These are phyloP conservation scores for Terfezia claveryi DNA, from an alignment of 495 filamentous ascomycete genomes.

Conservation along the genomic window DNA sequence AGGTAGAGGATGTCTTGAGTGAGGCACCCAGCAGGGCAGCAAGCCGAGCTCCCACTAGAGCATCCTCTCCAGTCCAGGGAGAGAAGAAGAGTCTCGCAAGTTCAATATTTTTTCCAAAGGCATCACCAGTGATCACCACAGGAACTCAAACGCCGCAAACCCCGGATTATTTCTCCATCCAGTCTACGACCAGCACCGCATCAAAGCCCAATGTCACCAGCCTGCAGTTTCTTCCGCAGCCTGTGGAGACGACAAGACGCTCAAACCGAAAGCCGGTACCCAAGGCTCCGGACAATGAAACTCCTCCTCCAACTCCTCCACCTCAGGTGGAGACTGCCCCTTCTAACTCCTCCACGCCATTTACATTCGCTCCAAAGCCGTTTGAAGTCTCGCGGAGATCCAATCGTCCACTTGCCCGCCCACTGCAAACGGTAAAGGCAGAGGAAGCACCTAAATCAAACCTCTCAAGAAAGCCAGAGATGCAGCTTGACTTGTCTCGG, in stretches of 20 bases:
- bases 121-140: conserved; percentile 7
- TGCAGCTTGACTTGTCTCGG: conserved; percentile 10
- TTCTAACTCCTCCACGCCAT: not conserved
- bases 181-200: not conserved
- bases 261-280: conserved; percentile 9
- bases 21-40: conserved; percentile 14
- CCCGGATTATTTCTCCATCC: not conserved
- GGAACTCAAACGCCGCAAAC: conserved; percentile 2
- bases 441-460: not conserved
- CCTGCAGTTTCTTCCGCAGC: conserved; percentile 12
- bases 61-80: no score
- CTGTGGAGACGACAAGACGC: conserved; percentile 11
- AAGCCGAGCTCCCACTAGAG: conserved; percentile 8
- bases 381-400: conserved; percentile 18
- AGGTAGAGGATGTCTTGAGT: conserved; percentile 15
- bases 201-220: not conserved
- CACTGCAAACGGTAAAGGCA: conserved; percentile 5
- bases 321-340: not conserved
- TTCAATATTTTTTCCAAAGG: conserved; percentile 1
- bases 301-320: not conserved
- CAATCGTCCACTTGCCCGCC: conserved; percentile 5
- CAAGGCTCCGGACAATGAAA: not conserved
- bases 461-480: conserved; percentile 7
- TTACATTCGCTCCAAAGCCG: conserved; percentile 5
- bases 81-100: no score